Percentiles rank a stretch among this genome's conserved stretches.
Evolutionary conservation across 2,329 filamentous ascomycete genomes (phyloP).

Genomic region (Xylogone sp.): DNA sequence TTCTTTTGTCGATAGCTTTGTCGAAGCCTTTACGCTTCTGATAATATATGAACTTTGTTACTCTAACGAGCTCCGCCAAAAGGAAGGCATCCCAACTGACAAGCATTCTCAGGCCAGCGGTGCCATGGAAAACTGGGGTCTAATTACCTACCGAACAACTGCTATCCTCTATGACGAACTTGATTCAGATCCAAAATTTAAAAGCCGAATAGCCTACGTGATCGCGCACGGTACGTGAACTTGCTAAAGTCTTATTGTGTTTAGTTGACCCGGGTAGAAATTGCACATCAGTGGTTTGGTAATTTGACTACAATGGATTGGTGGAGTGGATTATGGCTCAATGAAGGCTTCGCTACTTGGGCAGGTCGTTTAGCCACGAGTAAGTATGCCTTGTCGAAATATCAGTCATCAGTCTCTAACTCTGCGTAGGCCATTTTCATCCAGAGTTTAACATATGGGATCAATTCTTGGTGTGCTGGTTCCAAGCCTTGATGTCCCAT

Average conservation of each 20-base stretch:
- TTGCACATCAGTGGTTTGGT: conserved; percentile 91
- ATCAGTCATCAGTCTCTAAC: conserved; percentile 27
- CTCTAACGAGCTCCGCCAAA: conserved; percentile 35
- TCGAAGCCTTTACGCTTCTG: conserved; percentile 27
- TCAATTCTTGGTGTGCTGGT: conserved; percentile 64
- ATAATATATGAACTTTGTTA: not conserved
- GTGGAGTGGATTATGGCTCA: conserved; percentile 89
- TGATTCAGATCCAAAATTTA: conserved; percentile 81
- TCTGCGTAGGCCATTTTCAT: conserved; percentile 66
- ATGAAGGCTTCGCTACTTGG: conserved; percentile 97
- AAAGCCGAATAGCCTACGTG: conserved; percentile 89
- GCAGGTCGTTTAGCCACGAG: conserved; percentile 44
- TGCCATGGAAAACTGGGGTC: conserved; percentile 83
- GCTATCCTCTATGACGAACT: conserved; percentile 89
- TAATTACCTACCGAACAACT: conserved; percentile 91
- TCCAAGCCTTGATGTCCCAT: not conserved
- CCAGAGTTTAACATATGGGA: conserved; percentile 96
- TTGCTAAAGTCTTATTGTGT: not conserved
- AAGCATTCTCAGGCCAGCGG: too few species aligned
- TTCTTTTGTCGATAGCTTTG: conserved; percentile 36
- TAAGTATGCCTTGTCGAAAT: conserved; percentile 75
- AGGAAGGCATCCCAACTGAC: too few species aligned
- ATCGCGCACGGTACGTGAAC: conserved; percentile 63
- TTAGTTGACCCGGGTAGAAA: conserved; percentile 42
- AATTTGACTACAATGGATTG: conserved; percentile 93